phyloP scores from a whole-genome alignment of 2,329 filamentous ascomycete genomes.

The Pleomassaria siparia region DNA sequence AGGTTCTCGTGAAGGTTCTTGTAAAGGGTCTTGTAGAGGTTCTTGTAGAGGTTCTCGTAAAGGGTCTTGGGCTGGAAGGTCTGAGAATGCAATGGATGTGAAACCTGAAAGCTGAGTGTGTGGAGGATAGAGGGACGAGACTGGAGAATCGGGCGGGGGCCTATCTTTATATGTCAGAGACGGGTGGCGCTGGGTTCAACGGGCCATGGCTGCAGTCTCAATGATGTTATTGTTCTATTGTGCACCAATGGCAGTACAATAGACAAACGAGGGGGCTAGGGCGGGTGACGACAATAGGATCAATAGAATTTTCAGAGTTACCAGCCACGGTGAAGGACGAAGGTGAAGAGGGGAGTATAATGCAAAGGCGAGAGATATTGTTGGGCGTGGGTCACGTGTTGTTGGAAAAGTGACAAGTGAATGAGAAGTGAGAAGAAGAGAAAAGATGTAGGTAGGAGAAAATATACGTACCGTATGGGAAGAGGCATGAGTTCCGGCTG shows the following conservation, averaged over 20 bases:
- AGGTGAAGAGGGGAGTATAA: no score
- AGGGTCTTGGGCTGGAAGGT: background rate
- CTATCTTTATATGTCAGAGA: constrained; percentile 2
- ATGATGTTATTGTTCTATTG: constrained; percentile 2
- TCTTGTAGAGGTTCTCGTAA: background rate
- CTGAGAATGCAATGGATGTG: background rate
- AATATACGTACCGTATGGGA: constrained; percentile 26
- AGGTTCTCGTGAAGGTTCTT: background rate
- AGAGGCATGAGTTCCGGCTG: no score
- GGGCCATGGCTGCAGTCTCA: background rate
- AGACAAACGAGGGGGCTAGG: background rate
- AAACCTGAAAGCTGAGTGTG: background rate
- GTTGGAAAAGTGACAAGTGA: background rate
- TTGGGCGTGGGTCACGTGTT: background rate
- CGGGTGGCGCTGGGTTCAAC: background rate
- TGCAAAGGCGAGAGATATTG: background rate
- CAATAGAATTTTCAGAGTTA: background rate
- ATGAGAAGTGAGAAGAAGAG: background rate
- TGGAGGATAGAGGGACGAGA: background rate
- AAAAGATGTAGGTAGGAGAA: background rate
- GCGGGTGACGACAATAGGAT: background rate
- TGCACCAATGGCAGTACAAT: constrained; percentile 1
- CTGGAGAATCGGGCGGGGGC: background rate
- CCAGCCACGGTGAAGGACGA: no score
- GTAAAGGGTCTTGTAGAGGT: background rate